Percentiles rank a stretch among this genome's conserved stretches.
These are phyloP conservation scores for Ophiostoma quercus DNA, from an alignment of 2,329 filamentous ascomycete species.

Conservation along the genomic window DNA sequence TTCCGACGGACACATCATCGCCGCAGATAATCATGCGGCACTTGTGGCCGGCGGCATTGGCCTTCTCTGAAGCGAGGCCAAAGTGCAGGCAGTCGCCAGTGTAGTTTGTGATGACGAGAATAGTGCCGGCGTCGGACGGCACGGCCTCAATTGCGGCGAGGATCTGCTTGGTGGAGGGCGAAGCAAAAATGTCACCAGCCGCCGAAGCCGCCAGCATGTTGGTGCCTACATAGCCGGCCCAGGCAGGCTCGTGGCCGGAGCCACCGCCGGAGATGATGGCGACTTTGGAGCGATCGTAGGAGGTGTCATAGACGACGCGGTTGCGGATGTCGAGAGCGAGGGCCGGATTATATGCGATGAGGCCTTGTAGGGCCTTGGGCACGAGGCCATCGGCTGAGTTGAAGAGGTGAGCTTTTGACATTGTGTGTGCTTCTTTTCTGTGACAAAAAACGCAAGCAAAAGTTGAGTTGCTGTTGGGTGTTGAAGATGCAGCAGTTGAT, in stretches of 20 bases:
- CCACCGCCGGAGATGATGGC: conserved; percentile 52
- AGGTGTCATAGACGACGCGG: conserved; percentile 47
- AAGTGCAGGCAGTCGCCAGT: conserved; percentile 61
- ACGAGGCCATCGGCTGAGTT: conserved; percentile 50
- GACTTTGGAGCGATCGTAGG: conserved; percentile 42
- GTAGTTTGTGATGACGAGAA: conserved; percentile 61
- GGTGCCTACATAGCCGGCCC: conserved; percentile 57
- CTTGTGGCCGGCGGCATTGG: conserved; percentile 48
- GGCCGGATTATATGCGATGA: conserved; percentile 50
- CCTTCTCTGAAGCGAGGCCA: conserved; percentile 55
- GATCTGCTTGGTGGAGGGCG: conserved; percentile 59
- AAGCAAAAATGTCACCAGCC: conserved; percentile 59
- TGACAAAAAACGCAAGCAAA: not conserved
- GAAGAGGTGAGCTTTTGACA: conserved; percentile 52
- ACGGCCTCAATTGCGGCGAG: conserved; percentile 52
- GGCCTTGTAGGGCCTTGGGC: conserved; percentile 46
- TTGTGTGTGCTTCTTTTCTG: conserved; percentile 27
- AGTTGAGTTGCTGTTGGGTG: not conserved
- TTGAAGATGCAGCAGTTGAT: not conserved
- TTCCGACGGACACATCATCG: conserved; percentile 61
- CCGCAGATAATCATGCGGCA: conserved; percentile 57
- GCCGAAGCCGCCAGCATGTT: conserved; percentile 59
- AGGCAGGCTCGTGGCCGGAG: conserved; percentile 57
- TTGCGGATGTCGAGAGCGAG: conserved; percentile 48
- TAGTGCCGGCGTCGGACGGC: conserved; percentile 50